Evolutionary conservation across 1,139 yeast genomes (phyloP).

Genomic region (Suhomyces bribrorum): DNA sequence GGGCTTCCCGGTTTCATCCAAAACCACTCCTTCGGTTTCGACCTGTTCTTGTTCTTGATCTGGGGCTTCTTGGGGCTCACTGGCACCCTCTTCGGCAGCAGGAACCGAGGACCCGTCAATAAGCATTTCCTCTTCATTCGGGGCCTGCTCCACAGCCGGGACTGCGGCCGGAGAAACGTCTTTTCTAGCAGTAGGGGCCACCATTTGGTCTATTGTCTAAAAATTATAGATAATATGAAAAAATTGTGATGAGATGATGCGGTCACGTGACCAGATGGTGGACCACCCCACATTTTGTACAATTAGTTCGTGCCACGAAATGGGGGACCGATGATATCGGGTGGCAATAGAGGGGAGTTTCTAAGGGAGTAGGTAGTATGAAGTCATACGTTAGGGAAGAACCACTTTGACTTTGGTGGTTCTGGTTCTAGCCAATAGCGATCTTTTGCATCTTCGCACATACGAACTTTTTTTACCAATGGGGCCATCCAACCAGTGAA

Average conservation of each 20-base stretch:
- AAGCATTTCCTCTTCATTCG: slow-evolving; percentile 48
- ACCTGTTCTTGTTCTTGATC: slow-evolving; percentile 18
- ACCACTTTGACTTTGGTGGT: too few relatives aligned
- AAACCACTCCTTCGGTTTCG: slow-evolving; percentile 55
- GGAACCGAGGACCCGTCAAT: slow-evolving; percentile 60
- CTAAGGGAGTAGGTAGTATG: too few relatives aligned
- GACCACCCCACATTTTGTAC: not conserved
- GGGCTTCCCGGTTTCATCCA: slow-evolving; percentile 91
- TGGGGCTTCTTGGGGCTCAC: slow-evolving; percentile 17
- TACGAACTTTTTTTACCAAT: not conserved
- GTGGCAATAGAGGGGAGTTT: too few relatives aligned
- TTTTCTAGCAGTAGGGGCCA: slow-evolving; percentile 71
- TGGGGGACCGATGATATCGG: too few relatives aligned
- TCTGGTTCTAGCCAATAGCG: not conserved
- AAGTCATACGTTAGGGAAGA: too few relatives aligned
- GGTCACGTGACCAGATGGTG: slow-evolving; percentile 6
- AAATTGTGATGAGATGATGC: slow-evolving; percentile 10
- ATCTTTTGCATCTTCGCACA: not conserved
- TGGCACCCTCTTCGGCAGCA: slow-evolving; percentile 18
- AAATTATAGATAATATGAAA: slow-evolving; percentile 3
- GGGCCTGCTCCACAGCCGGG: slow-evolving; percentile 14
- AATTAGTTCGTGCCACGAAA: too few relatives aligned
- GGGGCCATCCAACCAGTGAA: not conserved
- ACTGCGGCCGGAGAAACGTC: slow-evolving; percentile 12
- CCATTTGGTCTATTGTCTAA: slow-evolving; percentile 46